Base-by-base conservation (phyloP, 768 basidiomycete species). In the Austroboletus eburneus region DNA sequence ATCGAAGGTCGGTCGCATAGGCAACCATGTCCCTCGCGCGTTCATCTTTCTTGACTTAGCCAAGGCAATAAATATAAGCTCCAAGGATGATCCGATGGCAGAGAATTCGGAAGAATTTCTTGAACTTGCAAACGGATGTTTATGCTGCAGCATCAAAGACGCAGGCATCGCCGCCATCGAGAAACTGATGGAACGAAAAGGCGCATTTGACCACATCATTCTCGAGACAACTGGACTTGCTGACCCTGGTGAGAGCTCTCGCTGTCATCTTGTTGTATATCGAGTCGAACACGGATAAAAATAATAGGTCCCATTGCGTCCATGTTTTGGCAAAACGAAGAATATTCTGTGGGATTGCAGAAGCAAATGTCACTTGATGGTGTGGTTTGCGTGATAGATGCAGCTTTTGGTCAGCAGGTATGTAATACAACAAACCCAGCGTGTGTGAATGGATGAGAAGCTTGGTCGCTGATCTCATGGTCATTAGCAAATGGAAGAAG, bases 61-160 rank as follows among this genome's bases (percentile, higher is more conserved):
- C 37, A 90, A 86, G 68, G 76, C 90, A 0, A 85, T 98, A 61
- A 91, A 89, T 46, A 77, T 97, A 8, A 76, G 87, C 4, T 83
- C 84, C 12, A 68, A 69, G 2, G 78, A 81, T 27, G 79, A 83
- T 55, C 81, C 81, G 8, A 67, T 75, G 12, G 81, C 77, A 16
- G 77, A 81, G 39, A 71, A 79, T 37, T 83, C 85, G 1, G 86
- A 91, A 61, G 91, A 94, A 58, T 81, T 95, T 58, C 79, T 99
- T 9, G 93, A 96, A 56, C 77, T 98, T 2, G 84, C 92, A 1
- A 95, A 99, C 64, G 96, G 96, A 16, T 98, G 96, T 65, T 66
- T 99, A n/a, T 99, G 96, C 67, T 99, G 96, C 64, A 94, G 92
- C 49, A 90, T 97, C 70, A 95, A 96, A 58, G 94, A 98, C 62